Evolutionary conservation across 1,284 basidiomycete genomes (phyloP).

Genomic region (Leccinum holopus): DNA sequence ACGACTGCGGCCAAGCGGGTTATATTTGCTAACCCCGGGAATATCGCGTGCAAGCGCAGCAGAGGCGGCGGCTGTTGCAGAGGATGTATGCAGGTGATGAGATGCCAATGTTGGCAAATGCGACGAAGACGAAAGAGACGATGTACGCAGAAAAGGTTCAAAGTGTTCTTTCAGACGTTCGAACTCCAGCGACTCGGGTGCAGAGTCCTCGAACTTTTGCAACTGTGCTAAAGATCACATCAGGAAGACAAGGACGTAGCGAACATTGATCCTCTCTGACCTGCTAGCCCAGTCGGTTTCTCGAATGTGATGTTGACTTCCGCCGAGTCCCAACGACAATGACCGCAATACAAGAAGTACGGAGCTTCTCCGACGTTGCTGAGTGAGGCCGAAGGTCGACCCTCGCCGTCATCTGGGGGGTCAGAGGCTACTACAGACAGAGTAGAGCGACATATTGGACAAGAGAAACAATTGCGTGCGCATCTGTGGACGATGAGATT

Average conservation of each 20-base stretch:
- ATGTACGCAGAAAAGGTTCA: constrained; percentile 83
- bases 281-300: constrained; percentile 91
- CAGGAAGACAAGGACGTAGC: constrained; percentile 2
- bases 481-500: constrained; percentile 58
- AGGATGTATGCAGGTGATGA: constrained; percentile 70
- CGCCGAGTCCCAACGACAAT: constrained; percentile 94
- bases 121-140: constrained; percentile 64
- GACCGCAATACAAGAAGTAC: constrained; percentile 88
- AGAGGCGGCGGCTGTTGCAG: constrained; percentile 82
- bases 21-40: constrained; percentile 74
- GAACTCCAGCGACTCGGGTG: constrained; percentile 83
- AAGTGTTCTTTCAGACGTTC: constrained; percentile 93
- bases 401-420: constrained; percentile 64
- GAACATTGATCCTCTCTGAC: constrained; percentile 45
- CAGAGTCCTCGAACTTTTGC: constrained; percentile 83
- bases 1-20: constrained; percentile 56
- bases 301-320: constrained; percentile 91
- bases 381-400: constrained; percentile 47
- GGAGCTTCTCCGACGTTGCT: constrained; percentile 75
- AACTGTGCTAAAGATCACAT: constrained; percentile 65
- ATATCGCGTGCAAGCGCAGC: constrained; percentile 80
- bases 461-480: constrained; percentile 95
- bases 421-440: constrained; percentile 87
- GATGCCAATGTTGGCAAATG: constrained; percentile 46
- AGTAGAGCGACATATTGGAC: constrained; percentile 88